Conservation (phyloP, 2,329 filamentous ascomycete genomes). For the Domatiomyces catenatus region DNA sequence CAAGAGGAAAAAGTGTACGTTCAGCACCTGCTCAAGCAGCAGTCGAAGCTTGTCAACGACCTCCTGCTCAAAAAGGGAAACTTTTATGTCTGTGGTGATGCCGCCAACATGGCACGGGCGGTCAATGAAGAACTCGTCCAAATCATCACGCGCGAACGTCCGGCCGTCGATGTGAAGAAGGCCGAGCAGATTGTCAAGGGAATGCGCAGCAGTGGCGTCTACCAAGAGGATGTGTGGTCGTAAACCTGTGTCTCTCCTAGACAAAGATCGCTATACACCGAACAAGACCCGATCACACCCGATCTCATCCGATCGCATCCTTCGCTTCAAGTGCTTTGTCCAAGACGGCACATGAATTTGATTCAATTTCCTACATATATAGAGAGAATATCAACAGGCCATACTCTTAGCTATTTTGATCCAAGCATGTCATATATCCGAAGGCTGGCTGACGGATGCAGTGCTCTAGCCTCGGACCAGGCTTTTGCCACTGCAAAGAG, state of each 20-base stretch:
- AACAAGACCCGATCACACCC: neutral
- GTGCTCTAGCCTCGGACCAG: no score
- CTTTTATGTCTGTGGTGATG: constrained; percentile 97
- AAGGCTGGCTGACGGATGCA: no score
- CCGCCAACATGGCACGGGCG: constrained; percentile 90
- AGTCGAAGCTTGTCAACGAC: constrained; percentile 69
- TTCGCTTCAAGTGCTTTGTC: neutral
- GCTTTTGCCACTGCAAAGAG: no score
- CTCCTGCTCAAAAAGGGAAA: constrained; percentile 73
- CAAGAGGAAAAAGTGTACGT: constrained; percentile 84
- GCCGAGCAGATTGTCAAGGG: constrained; percentile 93
- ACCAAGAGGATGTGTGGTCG: constrained; percentile 71
- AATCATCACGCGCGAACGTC: constrained; percentile 68
- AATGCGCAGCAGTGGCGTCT: constrained; percentile 88
- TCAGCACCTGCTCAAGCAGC: constrained; percentile 77
- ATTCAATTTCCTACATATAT: no score
- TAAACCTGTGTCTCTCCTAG: constrained; percentile 20
- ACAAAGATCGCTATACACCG: neutral
- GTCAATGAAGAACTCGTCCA: constrained; percentile 76
- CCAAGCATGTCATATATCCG: no score
- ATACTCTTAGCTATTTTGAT: no score
- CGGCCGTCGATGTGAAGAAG: constrained; percentile 63
- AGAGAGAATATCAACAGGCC: no score
- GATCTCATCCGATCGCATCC: neutral
- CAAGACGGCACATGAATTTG: no score